Conservation (phyloP, 306 rosid species). For the Fragaria vesca region DNA sequence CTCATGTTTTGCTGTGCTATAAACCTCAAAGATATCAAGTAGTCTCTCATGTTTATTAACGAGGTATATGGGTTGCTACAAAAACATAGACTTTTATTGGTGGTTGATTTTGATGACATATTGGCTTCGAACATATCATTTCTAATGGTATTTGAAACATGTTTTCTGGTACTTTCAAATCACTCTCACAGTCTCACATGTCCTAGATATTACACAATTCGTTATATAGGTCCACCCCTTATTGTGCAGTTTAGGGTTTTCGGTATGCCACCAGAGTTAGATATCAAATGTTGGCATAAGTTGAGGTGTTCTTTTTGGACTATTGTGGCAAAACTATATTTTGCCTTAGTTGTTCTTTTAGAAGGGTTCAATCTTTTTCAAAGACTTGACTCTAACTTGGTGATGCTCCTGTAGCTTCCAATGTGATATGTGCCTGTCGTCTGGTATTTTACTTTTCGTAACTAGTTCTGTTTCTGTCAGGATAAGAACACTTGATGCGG, state of each 20-base stretch:
- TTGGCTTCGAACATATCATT: neutral
- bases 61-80: neutral
- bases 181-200: neutral
- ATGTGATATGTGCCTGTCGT: conserved; percentile 27
- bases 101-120: neutral
- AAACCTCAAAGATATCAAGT: neutral
- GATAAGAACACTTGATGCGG: conserved; percentile 95
- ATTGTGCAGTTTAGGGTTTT: neutral
- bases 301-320: neutral
- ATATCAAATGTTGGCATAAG: neutral
- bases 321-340: conserved; percentile 1
- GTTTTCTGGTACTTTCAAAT: neutral
- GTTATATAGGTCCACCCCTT: neutral
- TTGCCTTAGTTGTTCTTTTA: neutral
- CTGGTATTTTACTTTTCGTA: conserved; percentile 29
- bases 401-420: conserved; percentile 22
- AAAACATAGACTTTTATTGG: neutral
- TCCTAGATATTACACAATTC: neutral
- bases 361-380: neutral
- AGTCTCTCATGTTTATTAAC: neutral
- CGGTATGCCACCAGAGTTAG: neutral
- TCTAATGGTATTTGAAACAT: neutral
- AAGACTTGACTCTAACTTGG: conserved; percentile 2
- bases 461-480: conserved; percentile 73
- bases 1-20: conserved; percentile 5